Evolutionary conservation across 75 land plant genomes (phyloP).

Genomic region (Chamaecyparis obtusa): DNA sequence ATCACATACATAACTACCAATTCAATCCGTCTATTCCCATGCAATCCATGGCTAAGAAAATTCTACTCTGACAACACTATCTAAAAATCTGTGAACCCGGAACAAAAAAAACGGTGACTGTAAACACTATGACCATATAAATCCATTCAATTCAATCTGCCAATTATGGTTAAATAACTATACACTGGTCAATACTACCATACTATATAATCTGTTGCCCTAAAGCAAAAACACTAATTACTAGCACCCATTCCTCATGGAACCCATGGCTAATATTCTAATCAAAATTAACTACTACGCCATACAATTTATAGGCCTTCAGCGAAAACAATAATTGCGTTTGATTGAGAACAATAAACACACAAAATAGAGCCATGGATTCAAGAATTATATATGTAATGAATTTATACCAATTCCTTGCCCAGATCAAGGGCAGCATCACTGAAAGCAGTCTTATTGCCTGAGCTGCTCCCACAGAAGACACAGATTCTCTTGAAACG

Average conservation of each 20-base stretch:
- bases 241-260: neutral
- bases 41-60: neutral
- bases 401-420: conserved; percentile 41
- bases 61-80: neutral
- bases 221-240: neutral
- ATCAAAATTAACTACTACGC: neutral
- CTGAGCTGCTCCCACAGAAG: conserved; percentile 85
- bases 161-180: neutral
- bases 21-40: neutral
- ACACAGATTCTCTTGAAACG: conserved; percentile 71
- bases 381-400: conserved; percentile 4
- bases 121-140: neutral
- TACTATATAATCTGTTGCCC: neutral
- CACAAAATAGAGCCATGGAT: neutral
- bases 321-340: neutral
- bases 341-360: neutral
- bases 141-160: neutral
- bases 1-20: neutral
- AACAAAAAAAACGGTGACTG: neutral
- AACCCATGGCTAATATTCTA: neutral
- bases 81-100: neutral
- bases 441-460: conserved; percentile 59
- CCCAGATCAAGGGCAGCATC: conserved; percentile 70
- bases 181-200: neutral
- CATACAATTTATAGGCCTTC: neutral